phyloP scores from a whole-genome alignment of 1,139 yeast species.

The Saccharomyces hybrid region DNA sequence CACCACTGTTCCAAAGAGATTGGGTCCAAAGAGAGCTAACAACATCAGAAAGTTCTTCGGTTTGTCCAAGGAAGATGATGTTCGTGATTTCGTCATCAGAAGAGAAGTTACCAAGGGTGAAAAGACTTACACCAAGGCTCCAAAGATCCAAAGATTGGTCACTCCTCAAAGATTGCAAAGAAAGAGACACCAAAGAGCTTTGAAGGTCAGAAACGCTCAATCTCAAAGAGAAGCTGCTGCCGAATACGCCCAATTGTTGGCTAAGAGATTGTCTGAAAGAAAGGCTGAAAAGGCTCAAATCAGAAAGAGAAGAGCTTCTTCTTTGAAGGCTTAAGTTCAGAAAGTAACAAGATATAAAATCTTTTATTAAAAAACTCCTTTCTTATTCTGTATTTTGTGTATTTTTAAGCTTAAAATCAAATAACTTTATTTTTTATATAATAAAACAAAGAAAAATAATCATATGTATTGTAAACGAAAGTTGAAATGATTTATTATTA shows the following conservation, averaged over 20 bases:
- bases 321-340: constrained; percentile 67
- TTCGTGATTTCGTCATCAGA: constrained; percentile 91
- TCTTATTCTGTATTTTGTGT: not conserved
- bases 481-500: not conserved
- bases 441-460: not conserved
- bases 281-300: constrained; percentile 97
- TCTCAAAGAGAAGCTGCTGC: constrained; percentile 99
- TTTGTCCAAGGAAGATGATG: constrained; percentile 95
- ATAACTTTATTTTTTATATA: not conserved
- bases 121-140: constrained; percentile 98
- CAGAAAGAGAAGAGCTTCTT: constrained; percentile 99
- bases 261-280: constrained; percentile 96
- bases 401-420: not conserved
- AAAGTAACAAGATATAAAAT: not conserved
- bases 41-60: constrained; percentile 99
- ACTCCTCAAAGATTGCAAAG: constrained; percentile 99
- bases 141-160: constrained; percentile 98
- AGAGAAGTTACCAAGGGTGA: constrained; percentile 98
- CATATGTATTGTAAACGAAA: not conserved
- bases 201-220: constrained; percentile 95
- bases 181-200: constrained; percentile 94
- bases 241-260: constrained; percentile 97
- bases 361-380: not conserved
- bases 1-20: constrained; percentile 92
- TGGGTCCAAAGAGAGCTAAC: constrained; percentile 99